Evolutionary conservation across 805 yeast species (phyloP), one percentile per base, ranked within the genome.

Genomic region (Tetrapisispora fleetii): DNA sequence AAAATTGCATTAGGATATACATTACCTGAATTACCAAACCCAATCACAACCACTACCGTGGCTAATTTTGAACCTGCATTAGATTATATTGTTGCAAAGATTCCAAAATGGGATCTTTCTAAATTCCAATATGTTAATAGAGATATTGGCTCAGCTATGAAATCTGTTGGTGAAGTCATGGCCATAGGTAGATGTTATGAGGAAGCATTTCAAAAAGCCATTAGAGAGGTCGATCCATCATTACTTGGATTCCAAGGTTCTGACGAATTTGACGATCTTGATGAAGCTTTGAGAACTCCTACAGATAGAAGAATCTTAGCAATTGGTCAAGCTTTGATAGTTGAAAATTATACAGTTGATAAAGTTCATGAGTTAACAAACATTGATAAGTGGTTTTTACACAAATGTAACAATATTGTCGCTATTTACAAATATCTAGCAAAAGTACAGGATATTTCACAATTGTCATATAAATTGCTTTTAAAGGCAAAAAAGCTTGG

Each of bases 161-260:
- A 91, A 70, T 90, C 97, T 51, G 99, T 91, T 48, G 99, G 99
- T 68, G 99, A 91, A 71, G 99, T 91, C 51, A 91, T 91, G 99
- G 95, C 96, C 42, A 93, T 91, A 64, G 99, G 99, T 64, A 83
- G 99, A 72, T 91, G 82, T 55, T 91, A 91, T 65, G 99, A 91
- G 74, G 99, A 91, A 73, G 85, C 96, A 35, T 83, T 91, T 77
- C 97, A 93, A 74, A 91, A 91, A 76, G 98, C 98, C 40, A 81
- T 91, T 56, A 83, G 99, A 72, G 95, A 90, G 69, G 87, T 89
- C 53, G 97, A 89, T 63, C 96, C 97, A 39, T 81, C 95, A 2
- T 80, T 78, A 54, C 67, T 87, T 60, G 97, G 97, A 38, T 86
- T 89, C 79, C 96, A 89, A 72, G 96, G 96, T 59, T 87, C 78